Evolutionary conservation across 2,329 filamentous ascomycete genomes (phyloP).

Genomic region (Emmonsiellopsis sp.): DNA sequence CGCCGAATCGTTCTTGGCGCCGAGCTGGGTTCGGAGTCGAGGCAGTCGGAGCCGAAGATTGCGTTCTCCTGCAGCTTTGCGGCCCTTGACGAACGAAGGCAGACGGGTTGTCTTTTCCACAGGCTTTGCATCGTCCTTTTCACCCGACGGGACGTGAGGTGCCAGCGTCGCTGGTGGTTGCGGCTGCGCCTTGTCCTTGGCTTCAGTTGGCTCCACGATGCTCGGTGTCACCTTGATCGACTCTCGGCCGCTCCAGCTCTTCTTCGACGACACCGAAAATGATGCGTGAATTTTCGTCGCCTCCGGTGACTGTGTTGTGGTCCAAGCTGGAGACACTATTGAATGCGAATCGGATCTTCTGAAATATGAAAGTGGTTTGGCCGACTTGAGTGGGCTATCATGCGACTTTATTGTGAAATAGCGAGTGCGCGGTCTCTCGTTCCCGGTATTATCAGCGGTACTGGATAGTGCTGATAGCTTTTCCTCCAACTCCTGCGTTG

Average conservation of each 20-base stretch:
- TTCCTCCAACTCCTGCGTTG: constrained; percentile 27
- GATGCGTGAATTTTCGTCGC: background rate
- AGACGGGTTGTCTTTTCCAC: background rate
- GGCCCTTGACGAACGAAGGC: background rate
- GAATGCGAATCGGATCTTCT: background rate
- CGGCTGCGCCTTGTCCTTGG: background rate
- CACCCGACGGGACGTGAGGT: background rate
- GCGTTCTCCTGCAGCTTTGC: background rate
- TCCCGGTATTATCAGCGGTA: background rate
- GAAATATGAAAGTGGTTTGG: background rate
- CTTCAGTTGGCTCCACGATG: background rate
- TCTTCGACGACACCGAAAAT: background rate
- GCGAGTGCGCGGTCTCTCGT: background rate
- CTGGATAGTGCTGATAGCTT: constrained; percentile 19
- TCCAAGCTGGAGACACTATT: background rate
- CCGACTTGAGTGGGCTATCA: background rate
- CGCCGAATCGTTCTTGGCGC: background rate
- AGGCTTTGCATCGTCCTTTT: background rate
- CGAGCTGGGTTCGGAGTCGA: constrained; percentile 7
- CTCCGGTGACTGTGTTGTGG: background rate
- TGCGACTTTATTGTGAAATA: background rate
- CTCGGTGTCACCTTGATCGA: background rate
- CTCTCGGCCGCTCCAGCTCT: background rate
- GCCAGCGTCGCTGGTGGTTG: background rate
- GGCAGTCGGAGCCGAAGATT: constrained; percentile 9